Evolutionary conservation across 2,329 filamentous ascomycete genomes (phyloP).

Genomic region (Alternaria metachromatica): DNA sequence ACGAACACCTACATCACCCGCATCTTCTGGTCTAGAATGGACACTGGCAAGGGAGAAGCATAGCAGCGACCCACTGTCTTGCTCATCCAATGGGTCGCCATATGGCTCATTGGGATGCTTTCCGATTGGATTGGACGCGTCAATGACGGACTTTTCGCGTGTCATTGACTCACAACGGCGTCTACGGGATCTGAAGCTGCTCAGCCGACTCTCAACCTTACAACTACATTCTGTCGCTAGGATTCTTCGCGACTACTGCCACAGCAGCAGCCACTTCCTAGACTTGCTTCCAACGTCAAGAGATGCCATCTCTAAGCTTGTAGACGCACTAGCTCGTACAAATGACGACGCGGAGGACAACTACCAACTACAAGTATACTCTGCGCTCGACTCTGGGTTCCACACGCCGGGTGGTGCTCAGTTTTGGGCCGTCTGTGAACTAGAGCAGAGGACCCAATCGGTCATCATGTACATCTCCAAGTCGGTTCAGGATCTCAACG

Average conservation of each 20-base stretch:
- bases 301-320: constrained; percentile 33
- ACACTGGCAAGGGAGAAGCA: constrained; percentile 30
- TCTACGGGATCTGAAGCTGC: constrained; percentile 37
- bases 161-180: constrained; percentile 42
- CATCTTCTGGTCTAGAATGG: constrained; percentile 37
- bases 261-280: constrained; percentile 19
- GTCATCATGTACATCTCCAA: constrained; percentile 47
- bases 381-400: constrained; percentile 49
- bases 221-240: constrained; percentile 31
- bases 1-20: constrained; percentile 22
- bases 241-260: constrained; percentile 22
- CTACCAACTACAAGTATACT: constrained; percentile 40
- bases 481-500: constrained; percentile 39
- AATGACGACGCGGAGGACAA: constrained; percentile 38
- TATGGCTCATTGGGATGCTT: constrained; percentile 45
- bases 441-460: constrained; percentile 35
- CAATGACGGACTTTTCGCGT: constrained; percentile 40
- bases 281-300: constrained; percentile 29
- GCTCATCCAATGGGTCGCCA: constrained; percentile 34
- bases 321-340: constrained; percentile 25
- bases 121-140: constrained; percentile 43
- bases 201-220: constrained; percentile 32
- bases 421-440: constrained; percentile 47
- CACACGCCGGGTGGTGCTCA: constrained; percentile 41
- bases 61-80: constrained; percentile 41